These are phyloP conservation scores for Madurella mycetomatis DNA, from an alignment of 2,329 filamentous ascomycete genomes.

Conservation along the genomic window DNA sequence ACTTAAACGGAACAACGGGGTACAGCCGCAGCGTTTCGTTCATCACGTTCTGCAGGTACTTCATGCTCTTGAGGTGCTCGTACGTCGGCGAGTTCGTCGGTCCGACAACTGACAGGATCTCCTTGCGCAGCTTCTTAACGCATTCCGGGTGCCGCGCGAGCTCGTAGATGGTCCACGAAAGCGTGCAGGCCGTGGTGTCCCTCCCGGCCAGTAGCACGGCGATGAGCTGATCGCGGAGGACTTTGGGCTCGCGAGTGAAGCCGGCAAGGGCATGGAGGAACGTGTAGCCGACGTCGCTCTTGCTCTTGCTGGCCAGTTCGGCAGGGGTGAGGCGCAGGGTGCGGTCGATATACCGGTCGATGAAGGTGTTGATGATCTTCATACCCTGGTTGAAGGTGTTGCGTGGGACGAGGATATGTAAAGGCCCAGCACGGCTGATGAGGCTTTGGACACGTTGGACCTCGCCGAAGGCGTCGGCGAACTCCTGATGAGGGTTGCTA, in stretches of 20 bases:
- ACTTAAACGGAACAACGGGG: constrained; percentile 72
- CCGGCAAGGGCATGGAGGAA: constrained; percentile 81
- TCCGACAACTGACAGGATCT: constrained; percentile 68
- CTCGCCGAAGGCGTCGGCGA: constrained; percentile 77
- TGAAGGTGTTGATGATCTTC: constrained; percentile 67
- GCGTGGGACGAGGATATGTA: constrained; percentile 60
- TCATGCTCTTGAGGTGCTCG: constrained; percentile 79
- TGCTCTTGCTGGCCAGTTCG: constrained; percentile 69
- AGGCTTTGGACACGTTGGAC: constrained; percentile 71
- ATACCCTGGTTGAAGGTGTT: constrained; percentile 60
- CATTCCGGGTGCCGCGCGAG: constrained; percentile 65
- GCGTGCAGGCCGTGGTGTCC: constrained; percentile 79
- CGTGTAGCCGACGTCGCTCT: constrained; percentile 68
- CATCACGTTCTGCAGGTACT: constrained; percentile 69
- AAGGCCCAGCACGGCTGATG: constrained; percentile 59
- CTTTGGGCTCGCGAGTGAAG: constrained; percentile 67
- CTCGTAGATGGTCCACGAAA: constrained; percentile 82
- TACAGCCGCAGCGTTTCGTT: constrained; percentile 77
- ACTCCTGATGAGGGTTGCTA: constrained; percentile 57
- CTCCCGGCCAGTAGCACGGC: constrained; percentile 78
- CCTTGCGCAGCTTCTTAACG: constrained; percentile 63
- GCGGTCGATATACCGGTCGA: constrained; percentile 72
- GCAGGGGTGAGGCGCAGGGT: constrained; percentile 64
- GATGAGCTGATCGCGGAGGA: constrained; percentile 80
- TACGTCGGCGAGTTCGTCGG: constrained; percentile 62